Percentiles rank a stretch among this genome's conserved stretches.
These are phyloP conservation scores for Clavispora carvajalis DNA, from an alignment of 805 yeast species.

Conservation along the genomic window DNA sequence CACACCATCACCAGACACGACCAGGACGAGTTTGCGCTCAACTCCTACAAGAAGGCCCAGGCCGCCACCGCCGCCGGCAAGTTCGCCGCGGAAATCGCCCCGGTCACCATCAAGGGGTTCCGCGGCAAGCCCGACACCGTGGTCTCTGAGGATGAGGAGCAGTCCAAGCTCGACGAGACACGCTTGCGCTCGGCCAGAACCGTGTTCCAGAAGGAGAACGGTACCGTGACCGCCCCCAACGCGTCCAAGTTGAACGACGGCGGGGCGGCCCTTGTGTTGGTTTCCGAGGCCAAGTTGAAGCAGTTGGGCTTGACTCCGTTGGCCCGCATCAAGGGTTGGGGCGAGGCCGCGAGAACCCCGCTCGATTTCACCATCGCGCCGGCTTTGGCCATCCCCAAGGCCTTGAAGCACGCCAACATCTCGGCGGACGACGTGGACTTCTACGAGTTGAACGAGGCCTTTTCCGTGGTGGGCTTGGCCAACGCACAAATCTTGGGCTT, in stretches of 20 bases:
- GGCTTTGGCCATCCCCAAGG: slow-evolving; percentile 91
- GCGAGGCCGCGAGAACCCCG: slow-evolving; percentile 96
- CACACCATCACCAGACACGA: slow-evolving; percentile 71
- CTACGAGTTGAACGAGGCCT: slow-evolving; percentile 97
- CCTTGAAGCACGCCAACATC: slow-evolving; percentile 79
- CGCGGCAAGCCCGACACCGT: slow-evolving; percentile 81
- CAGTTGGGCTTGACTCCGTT: slow-evolving; percentile 86
- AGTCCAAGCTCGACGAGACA: slow-evolving; percentile 66
- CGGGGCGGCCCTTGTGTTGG: slow-evolving; percentile 90
- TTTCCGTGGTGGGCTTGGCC: slow-evolving; percentile 93
- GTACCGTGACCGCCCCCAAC: slow-evolving; percentile 96
- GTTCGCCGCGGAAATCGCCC: slow-evolving; percentile 76
- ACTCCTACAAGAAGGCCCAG: slow-evolving; percentile 82
- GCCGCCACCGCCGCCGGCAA: slow-evolving; percentile 76
- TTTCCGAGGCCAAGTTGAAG: slow-evolving; percentile 76
- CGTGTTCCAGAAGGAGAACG: slow-evolving; percentile 89
- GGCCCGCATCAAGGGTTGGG: slow-evolving; percentile 90
- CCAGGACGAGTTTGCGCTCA: slow-evolving; percentile 85
- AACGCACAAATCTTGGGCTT: slow-evolving; percentile 67
- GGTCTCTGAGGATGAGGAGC: slow-evolving; percentile 80
- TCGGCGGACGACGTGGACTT: slow-evolving; percentile 67
- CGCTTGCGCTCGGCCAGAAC: slow-evolving; percentile 83
- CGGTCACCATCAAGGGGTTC: slow-evolving; percentile 81
- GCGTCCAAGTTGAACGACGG: slow-evolving; percentile 97
- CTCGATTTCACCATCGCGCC: slow-evolving; percentile 96